Evolutionary conservation across 345 rosid genomes (phyloP).

Genomic region (Eucalyptus pauciflora): DNA sequence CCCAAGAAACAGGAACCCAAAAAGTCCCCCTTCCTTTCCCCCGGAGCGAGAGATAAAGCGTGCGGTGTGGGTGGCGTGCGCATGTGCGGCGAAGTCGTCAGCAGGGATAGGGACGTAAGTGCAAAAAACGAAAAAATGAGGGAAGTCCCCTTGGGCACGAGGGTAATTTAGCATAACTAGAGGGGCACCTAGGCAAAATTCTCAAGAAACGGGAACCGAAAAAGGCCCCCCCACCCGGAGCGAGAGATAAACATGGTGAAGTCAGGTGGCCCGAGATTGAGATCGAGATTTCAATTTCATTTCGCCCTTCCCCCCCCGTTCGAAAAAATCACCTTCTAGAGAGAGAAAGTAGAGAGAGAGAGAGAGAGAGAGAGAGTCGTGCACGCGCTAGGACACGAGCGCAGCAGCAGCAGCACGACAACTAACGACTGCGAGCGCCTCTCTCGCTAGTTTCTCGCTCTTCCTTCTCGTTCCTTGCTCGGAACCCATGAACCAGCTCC

Average conservation of each 20-base stretch:
- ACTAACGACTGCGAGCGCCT: not conserved
- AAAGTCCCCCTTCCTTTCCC: no score
- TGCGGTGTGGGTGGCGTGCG: no score
- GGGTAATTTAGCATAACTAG: no score
- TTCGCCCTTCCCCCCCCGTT: not conserved
- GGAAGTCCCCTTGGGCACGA: no score
- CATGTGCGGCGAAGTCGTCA: no score
- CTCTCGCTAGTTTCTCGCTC: not conserved
- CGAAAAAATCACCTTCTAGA: not conserved
- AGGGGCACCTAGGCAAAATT: no score
- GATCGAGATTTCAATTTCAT: not conserved
- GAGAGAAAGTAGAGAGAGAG: not conserved
- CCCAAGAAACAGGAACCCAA: not conserved
- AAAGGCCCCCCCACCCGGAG: not conserved
- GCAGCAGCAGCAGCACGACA: not conserved
- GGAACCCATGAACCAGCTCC: not conserved
- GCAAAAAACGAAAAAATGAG: no score
- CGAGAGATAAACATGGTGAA: not conserved
- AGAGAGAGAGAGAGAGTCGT: not conserved
- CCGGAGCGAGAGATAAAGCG: not conserved
- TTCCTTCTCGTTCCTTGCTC: not conserved
- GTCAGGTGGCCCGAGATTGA: not conserved
- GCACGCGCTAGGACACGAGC: not conserved
- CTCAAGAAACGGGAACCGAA: no score
- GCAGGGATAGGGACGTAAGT: no score